phyloP scores from a whole-genome alignment of 129 eudicot genomes.

The Flaveria sonorensis region DNA sequence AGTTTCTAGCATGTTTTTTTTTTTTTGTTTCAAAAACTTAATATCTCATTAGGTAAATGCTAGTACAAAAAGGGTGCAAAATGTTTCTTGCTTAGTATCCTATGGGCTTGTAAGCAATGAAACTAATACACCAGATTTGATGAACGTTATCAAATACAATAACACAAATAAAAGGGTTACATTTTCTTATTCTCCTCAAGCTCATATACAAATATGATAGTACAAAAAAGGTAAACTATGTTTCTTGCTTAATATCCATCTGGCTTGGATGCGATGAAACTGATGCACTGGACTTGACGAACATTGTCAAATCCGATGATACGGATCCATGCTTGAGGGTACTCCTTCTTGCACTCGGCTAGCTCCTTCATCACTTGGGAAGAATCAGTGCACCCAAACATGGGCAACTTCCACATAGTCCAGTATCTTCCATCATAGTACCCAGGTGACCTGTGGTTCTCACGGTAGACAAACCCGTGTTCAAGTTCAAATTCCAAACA shows the following conservation, averaged over 20 bases:
- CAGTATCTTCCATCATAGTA: constrained; percentile 1
- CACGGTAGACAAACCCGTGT: neutral
- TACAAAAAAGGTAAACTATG: neutral
- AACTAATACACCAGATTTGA: too few relatives aligned
- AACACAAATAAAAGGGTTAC: neutral
- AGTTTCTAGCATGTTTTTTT: too few relatives aligned
- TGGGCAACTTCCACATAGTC: constrained; percentile 1
- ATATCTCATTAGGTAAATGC: too few relatives aligned
- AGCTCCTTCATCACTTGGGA: neutral
- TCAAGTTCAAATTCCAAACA: neutral
- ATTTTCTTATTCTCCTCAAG: neutral
- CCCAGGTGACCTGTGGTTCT: neutral
- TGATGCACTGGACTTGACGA: neutral
- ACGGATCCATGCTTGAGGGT: constrained; percentile 1
- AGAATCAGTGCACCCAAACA: neutral
- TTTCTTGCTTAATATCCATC: neutral
- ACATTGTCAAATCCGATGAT: constrained; percentile 2
- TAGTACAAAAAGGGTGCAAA: too few relatives aligned
- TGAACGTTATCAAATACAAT: too few relatives aligned
- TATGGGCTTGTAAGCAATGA: too few relatives aligned
- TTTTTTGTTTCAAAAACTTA: too few relatives aligned
- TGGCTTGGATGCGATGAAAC: neutral
- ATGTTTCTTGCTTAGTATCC: too few relatives aligned
- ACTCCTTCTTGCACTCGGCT: neutral
- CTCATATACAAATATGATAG: neutral